phyloP scores from a whole-genome alignment of 2,329 filamentous ascomycete species.

The Ambrosiella xylebori region DNA sequence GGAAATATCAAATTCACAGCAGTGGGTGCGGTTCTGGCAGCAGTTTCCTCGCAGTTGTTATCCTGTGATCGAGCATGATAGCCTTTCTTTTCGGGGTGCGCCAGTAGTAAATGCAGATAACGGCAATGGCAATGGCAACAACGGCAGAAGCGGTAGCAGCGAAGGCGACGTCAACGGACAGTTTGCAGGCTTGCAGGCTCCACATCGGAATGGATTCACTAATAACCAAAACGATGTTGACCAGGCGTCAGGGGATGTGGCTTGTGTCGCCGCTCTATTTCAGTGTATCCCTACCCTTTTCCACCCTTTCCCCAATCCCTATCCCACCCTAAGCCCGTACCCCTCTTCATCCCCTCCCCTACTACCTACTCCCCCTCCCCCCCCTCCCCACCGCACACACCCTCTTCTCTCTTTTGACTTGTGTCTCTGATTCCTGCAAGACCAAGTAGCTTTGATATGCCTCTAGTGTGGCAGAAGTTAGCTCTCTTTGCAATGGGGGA shows the following conservation, averaged over 20 bases:
- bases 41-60: neutral
- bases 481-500: no score
- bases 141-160: neutral
- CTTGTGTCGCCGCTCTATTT: slow-evolving; percentile 12
- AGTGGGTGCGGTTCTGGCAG: neutral
- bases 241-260: neutral
- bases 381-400: neutral
- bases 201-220: no score
- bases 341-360: neutral
- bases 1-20: neutral
- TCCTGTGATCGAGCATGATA: neutral
- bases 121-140: neutral
- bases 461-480: no score
- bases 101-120: neutral
- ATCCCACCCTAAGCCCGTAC: neutral
- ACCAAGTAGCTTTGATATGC: neutral
- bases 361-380: neutral
- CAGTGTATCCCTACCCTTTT: neutral
- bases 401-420: neutral
- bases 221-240: neutral
- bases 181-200: neutral
- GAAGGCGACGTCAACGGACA: neutral
- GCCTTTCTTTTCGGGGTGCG: neutral
- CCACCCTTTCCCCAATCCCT: neutral
- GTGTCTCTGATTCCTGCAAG: neutral